Evolutionary conservation across 2,329 filamentous ascomycete genomes (phyloP).

Genomic region (Cladosporium halotolerans): DNA sequence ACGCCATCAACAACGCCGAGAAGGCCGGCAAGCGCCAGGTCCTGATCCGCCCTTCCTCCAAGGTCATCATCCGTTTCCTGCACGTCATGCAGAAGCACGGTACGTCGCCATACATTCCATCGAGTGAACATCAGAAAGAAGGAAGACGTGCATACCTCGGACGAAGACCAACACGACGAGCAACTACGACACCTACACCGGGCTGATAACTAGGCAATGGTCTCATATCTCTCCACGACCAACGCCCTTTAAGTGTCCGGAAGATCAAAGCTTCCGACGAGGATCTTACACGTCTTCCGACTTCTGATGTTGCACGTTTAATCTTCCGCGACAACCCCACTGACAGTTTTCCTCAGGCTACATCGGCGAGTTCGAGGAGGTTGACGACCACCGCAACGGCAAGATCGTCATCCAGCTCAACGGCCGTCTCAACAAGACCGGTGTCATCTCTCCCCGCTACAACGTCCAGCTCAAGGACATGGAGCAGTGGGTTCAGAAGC

Average conservation of each 20-base stretch:
- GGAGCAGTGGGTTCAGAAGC: conserved; percentile 99
- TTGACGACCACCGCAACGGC: conserved; percentile 98
- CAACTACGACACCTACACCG: conserved; percentile 45
- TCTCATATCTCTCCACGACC: conserved; percentile 71
- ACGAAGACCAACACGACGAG: neutral
- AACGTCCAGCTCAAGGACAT: conserved; percentile 96
- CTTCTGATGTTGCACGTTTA: conserved; percentile 86
- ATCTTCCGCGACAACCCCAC: conserved; percentile 74
- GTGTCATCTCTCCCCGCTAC: conserved; percentile 98
- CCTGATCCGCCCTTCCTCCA: conserved; percentile 93
- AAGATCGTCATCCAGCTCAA: conserved; percentile 99
- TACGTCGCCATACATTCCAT: conserved; percentile 52
- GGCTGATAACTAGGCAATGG: conserved; percentile 99
- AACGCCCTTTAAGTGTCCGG: conserved; percentile 99
- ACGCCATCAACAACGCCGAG: conserved; percentile 99
- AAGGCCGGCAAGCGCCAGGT: conserved; percentile 99
- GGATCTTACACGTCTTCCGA: conserved; percentile 98
- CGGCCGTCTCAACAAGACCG: conserved; percentile 98
- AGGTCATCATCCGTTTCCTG: conserved; percentile 99
- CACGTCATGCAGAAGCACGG: conserved; percentile 99
- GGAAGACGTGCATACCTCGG: conserved; percentile 7
- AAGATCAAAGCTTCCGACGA: conserved; percentile 70
- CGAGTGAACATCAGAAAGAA: conserved; percentile 1
- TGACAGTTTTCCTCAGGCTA: conserved; percentile 66
- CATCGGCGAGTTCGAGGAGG: conserved; percentile 99